Conservation (phyloP, 2,329 filamentous ascomycete genomes). For the Epichloe amarillans region DNA sequence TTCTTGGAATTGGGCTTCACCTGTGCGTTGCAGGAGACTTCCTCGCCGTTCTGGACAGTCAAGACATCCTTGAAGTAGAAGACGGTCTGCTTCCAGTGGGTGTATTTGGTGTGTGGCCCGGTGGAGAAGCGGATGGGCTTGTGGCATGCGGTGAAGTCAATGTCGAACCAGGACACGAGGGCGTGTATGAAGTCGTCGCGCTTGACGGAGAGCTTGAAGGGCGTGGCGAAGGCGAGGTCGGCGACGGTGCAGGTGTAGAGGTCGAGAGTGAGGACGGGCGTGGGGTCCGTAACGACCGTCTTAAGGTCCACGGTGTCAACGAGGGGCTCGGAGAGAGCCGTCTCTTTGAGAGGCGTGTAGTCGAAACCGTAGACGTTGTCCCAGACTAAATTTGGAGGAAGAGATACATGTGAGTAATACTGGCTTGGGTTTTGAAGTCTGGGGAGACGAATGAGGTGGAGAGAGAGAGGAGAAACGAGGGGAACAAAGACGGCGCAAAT, state of each 20-base stretch:
- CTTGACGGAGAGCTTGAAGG: slow-evolving; percentile 63
- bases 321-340: slow-evolving; percentile 85
- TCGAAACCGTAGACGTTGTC: slow-evolving; percentile 98
- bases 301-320: slow-evolving; percentile 98
- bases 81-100: slow-evolving; percentile 99
- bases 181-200: slow-evolving; percentile 94
- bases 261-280: slow-evolving; percentile 73
- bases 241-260: slow-evolving; percentile 77
- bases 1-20: slow-evolving; percentile 92
- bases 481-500: neutral
- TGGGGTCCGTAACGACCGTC: slow-evolving; percentile 88
- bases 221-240: slow-evolving; percentile 72
- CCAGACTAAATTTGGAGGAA: slow-evolving; percentile 59
- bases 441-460: too few relatives aligned
- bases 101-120: slow-evolving; percentile 96
- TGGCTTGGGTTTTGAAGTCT: neutral
- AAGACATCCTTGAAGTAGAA: slow-evolving; percentile 93
- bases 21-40: slow-evolving; percentile 56
- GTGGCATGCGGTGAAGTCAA: slow-evolving; percentile 96
- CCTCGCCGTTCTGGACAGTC: slow-evolving; percentile 79
- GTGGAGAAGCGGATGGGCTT: slow-evolving; percentile 96
- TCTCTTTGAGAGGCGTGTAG: slow-evolving; percentile 86
- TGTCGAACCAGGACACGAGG: slow-evolving; percentile 97
- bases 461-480: neutral
- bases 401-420: too few relatives aligned